A percentile compares a stretch with the other conserved stretches of the same genome.
phyloP scores from a whole-genome alignment of 2,329 filamentous ascomycete species.

The Nemania bipapillata region DNA sequence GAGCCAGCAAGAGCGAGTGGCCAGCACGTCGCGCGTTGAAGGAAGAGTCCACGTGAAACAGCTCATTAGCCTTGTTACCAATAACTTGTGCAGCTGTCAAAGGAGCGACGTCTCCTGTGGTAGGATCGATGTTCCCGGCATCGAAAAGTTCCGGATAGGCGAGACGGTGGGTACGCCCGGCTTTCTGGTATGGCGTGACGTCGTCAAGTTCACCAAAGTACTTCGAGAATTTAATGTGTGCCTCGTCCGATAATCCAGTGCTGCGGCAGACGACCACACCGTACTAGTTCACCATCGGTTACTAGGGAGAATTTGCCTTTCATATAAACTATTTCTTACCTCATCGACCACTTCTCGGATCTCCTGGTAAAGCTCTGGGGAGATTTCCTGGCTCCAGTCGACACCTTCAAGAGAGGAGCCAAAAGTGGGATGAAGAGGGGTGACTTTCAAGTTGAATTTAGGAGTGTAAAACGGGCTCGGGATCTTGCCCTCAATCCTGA shows the following conservation, averaged over 20 bases:
- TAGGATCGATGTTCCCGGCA: constrained; percentile 58
- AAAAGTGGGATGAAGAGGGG: not conserved
- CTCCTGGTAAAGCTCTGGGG: not conserved
- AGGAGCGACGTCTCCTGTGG: not conserved
- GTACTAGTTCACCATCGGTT: constrained; percentile 54
- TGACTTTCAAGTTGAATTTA: not conserved
- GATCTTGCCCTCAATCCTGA: not conserved
- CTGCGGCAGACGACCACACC: constrained; percentile 64
- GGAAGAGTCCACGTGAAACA: constrained; percentile 66
- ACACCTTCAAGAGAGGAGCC: not conserved
- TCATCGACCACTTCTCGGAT: not conserved
- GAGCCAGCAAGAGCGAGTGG: constrained; percentile 63
- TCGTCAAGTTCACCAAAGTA: constrained; percentile 67
- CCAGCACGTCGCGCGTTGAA: constrained; percentile 66
- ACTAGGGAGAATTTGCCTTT: not conserved
- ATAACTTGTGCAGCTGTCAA: no score
- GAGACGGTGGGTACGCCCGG: constrained; percentile 61
- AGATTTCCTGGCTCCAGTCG: not conserved
- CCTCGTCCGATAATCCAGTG: constrained; percentile 61
- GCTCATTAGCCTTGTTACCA: constrained; percentile 56
- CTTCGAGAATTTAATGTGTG: constrained; percentile 62
- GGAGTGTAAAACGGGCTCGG: not conserved
- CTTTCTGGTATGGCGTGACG: constrained; percentile 60
- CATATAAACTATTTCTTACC: not conserved
- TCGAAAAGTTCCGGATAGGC: constrained; percentile 66